Evolutionary conservation across 2,329 filamentous ascomycete genomes (phyloP).

Genomic region (Sporothrix pseudoabietina): DNA sequence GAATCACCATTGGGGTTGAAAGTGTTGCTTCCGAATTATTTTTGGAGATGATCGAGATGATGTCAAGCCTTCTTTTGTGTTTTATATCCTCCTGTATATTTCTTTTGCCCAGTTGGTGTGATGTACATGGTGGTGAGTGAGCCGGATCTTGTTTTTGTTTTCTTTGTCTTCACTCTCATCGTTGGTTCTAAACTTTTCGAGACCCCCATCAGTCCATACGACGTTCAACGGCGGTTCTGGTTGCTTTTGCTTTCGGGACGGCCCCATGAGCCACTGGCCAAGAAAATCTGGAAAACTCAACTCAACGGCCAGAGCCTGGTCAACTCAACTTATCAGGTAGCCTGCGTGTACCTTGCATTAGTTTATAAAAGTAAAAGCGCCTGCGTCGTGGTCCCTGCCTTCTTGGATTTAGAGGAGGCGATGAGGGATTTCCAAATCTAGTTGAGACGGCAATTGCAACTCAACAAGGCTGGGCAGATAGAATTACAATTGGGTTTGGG

Average conservation of each 20-base stretch:
- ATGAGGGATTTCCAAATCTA: neutral
- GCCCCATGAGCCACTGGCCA: neutral
- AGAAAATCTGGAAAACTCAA: neutral
- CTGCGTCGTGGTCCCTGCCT: neutral
- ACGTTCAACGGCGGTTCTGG: neutral
- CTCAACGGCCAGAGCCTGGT: neutral
- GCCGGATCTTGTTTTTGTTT: neutral
- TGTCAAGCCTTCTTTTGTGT: neutral
- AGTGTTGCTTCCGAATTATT: neutral
- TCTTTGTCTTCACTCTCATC: neutral
- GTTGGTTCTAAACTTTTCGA: neutral
- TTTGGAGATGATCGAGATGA: neutral
- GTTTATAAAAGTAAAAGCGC: neutral
- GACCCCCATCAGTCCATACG: neutral
- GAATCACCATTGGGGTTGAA: neutral
- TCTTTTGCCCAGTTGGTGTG: neutral
- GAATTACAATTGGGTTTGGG: neutral
- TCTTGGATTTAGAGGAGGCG: neutral
- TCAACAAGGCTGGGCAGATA: neutral
- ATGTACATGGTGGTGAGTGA: neutral
- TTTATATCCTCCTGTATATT: neutral
- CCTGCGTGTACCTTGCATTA: constrained; percentile 19
- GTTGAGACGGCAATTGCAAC: neutral
- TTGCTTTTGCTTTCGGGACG: neutral
- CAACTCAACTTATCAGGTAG: neutral